Base-by-base conservation (phyloP, 495 filamentous ascomycete genomes). In the Viridothelium virens region DNA sequence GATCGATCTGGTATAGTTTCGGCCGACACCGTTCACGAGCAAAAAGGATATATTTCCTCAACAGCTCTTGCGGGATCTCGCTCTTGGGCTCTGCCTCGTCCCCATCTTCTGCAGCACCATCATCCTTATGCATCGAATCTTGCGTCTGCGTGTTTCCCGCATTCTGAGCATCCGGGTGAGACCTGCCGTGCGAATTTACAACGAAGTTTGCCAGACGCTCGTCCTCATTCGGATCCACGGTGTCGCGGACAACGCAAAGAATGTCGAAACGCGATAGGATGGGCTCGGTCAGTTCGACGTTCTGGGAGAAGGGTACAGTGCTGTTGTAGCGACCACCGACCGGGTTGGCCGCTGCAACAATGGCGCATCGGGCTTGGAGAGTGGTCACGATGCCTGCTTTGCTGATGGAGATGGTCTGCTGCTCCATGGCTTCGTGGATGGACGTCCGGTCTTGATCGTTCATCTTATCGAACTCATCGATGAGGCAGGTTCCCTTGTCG, bases 391-490 rank as follows among this genome's bases (percentile, higher is more conserved):
- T 99, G 75, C 95, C 95, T 6, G 95, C 95, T 76, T 99, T 99
- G 66, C 91, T 96, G 76, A 99, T 97, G 63, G 95, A 99, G 70
- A 99, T 99, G n/a, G 95, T 97, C 75, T 99, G 95, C 77, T 99
- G 95, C 76, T 99, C 95, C 95, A 99, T 99, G 66, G 95, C 95
- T 82, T 99, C 95, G 83, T 99, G 95, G 74, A 99, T 99, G 33
- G 90, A 95, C 1, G 95, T 99, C 53, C 94, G 82, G 75, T 99
- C 95, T 71, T 97, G 91, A 75, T 99, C 95, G 78, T 99, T 99
- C 95, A 99, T 99, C 83, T 99, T 99, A 84, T 99, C 95, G 76
- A 99, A 99, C 76, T 99, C 95, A 75, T 99, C 95, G 70, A 99
- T 99, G 38, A 99, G 81, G 74, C 95, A 99, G 44, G 91, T 95